phyloP scores from a whole-genome alignment of 2,329 filamentous ascomycete species.

The Colletotrichum higginsianum region DNA sequence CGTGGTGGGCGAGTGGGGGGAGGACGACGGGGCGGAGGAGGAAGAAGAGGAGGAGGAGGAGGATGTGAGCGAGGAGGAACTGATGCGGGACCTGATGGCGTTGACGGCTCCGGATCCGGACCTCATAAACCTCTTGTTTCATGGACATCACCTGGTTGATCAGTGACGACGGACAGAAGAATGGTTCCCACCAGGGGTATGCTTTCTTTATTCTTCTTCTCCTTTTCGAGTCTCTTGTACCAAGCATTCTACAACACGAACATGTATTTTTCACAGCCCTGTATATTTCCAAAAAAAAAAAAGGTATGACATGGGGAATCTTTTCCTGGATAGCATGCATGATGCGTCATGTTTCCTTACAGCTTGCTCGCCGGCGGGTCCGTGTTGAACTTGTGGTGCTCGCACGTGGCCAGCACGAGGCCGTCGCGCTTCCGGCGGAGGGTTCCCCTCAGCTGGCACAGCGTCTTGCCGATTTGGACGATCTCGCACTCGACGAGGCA shows the following conservation, averaged over 20 bases:
- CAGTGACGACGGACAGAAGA: neutral
- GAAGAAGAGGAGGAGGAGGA: conserved; percentile 46
- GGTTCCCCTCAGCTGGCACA: conserved; percentile 68
- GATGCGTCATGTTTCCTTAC: neutral
- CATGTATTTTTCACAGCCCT: too few relatives aligned
- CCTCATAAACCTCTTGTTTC: conserved; percentile 34
- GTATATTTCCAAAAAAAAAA: too few relatives aligned
- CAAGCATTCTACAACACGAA: neutral
- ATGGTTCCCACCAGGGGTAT: neutral
- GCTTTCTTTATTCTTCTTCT: neutral
- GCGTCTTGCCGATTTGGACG: conserved; percentile 68
- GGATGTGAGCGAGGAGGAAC: conserved; percentile 46
- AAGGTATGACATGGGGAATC: too few relatives aligned
- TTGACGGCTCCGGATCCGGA: conserved; percentile 34
- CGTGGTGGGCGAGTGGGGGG: conserved; percentile 44
- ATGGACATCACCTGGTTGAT: conserved; percentile 31
- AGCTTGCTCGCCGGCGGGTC: conserved; percentile 59
- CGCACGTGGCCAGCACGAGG: conserved; percentile 68
- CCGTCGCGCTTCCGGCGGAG: conserved; percentile 69
- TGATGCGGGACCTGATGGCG: conserved; percentile 46
- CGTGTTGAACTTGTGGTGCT: conserved; percentile 76
- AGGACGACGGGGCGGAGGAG: conserved; percentile 51
- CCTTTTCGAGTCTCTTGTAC: neutral
- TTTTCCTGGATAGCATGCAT: too few relatives aligned
- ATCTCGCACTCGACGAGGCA: conserved; percentile 71